Conservation (phyloP, 805 yeast genomes). For the Saccharomycopsis microspora region DNA sequence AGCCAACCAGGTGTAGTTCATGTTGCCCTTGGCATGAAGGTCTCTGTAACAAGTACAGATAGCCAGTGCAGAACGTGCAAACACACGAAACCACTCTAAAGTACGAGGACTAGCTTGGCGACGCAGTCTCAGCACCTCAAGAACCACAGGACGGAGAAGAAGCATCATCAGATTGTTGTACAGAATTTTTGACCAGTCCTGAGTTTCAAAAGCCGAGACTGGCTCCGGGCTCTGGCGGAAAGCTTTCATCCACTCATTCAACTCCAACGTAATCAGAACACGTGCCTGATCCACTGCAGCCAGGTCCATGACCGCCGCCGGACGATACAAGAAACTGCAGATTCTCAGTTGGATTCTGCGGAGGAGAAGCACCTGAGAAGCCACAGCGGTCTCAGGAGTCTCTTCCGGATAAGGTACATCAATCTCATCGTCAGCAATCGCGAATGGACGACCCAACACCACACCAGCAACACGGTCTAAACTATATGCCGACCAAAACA, state of each 20-base stretch:
- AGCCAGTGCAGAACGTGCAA: slow-evolving; percentile 23
- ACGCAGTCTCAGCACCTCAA: slow-evolving; percentile 18
- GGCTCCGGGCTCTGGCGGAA: slow-evolving; percentile 22
- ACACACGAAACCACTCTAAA: slow-evolving; percentile 25
- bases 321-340: slow-evolving; percentile 25
- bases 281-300: slow-evolving; percentile 21
- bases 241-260: slow-evolving; percentile 24
- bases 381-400: slow-evolving; percentile 19
- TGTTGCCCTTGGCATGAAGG: slow-evolving; percentile 19
- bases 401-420: slow-evolving; percentile 22
- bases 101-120: slow-evolving; percentile 17
- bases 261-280: slow-evolving; percentile 22
- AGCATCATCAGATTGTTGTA: slow-evolving; percentile 25
- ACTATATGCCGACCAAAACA: slow-evolving; percentile 28
- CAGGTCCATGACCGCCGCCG: slow-evolving; percentile 17
- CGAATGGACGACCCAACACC: slow-evolving; percentile 27
- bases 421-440: slow-evolving; percentile 26
- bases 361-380: slow-evolving; percentile 24
- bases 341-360: slow-evolving; percentile 25
- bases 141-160: slow-evolving; percentile 23
- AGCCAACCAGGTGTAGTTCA: slow-evolving; percentile 23
- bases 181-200: slow-evolving; percentile 24
- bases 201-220: slow-evolving; percentile 22
- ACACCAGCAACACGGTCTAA: slow-evolving; percentile 26
- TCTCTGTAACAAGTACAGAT: slow-evolving; percentile 22